Evolutionary conservation across 495 filamentous ascomycete species (phyloP).

Genomic region (Cetradonia linearis): DNA sequence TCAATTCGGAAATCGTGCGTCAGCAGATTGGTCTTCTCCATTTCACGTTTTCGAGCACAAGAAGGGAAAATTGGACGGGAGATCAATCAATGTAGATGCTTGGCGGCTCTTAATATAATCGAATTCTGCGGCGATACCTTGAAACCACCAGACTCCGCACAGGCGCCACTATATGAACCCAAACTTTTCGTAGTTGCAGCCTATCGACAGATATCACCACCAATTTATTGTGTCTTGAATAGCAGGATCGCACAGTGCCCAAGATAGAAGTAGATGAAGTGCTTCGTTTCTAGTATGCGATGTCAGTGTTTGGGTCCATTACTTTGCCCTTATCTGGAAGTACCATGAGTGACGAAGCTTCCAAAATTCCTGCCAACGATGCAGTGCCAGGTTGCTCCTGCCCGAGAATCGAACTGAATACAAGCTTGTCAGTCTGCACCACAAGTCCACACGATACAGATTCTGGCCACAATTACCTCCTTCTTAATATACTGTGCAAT

Average conservation of each 20-base stretch:
- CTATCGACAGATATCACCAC: not conserved
- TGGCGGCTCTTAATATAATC: not conserved
- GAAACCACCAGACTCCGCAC: not conserved
- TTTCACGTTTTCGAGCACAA: not conserved
- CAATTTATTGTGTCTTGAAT: conserved; percentile 88
- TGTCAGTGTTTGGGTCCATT: not conserved
- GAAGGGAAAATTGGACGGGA: not conserved
- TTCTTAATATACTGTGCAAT: conserved; percentile 97
- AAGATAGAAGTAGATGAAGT: conserved; percentile 99
- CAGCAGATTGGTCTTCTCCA: not conserved
- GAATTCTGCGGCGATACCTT: not conserved
- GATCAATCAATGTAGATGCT: not conserved
- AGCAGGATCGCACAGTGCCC: conserved; percentile 96
- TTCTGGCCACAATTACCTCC: conserved; percentile 48
- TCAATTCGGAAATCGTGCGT: not conserved
- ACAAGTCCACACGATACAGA: too few species aligned
- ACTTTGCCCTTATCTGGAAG: conserved; percentile 16
- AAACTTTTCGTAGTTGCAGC: not conserved
- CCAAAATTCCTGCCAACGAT: conserved; percentile 98
- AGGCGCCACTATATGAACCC: not conserved
- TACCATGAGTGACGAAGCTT: conserved; percentile 97
- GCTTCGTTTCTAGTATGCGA: conserved; percentile 70
- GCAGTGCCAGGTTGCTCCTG: conserved; percentile 96
- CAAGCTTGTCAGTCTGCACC: not conserved
- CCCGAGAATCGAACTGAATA: conserved; percentile 72